These are phyloP conservation scores for Patellaria atrata DNA, from an alignment of 495 filamentous ascomycete species.

Conservation along the genomic window DNA sequence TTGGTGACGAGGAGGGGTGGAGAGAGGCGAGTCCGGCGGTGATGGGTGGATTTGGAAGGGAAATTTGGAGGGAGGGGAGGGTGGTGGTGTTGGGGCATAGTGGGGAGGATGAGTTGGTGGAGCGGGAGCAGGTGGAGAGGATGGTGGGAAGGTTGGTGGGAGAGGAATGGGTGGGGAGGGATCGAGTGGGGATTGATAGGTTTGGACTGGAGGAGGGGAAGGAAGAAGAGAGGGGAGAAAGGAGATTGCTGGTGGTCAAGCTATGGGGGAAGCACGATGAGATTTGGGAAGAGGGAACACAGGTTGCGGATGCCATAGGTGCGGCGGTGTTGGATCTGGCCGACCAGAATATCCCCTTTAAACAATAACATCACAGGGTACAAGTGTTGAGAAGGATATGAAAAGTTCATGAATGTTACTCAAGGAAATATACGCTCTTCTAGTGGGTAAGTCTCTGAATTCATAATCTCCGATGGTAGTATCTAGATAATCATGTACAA, in stretches of 20 bases:
- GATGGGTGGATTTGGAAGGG: constrained; percentile 26
- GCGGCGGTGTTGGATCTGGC: too few species aligned
- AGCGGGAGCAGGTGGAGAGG: constrained; percentile 35
- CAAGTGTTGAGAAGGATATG: too few species aligned
- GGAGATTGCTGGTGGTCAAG: constrained; percentile 22
- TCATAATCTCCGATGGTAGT: too few species aligned
- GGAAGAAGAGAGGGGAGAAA: constrained; percentile 1
- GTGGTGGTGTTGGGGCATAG: constrained; percentile 47
- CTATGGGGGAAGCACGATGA: constrained; percentile 52
- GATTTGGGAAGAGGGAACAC: constrained; percentile 37
- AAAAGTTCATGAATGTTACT: too few species aligned
- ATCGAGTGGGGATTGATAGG: constrained; percentile 18
- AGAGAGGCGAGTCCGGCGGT: constrained; percentile 35
- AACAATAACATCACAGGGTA: too few species aligned
- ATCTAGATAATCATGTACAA: too few species aligned
- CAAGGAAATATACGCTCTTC: too few species aligned
- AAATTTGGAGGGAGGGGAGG: constrained; percentile 30
- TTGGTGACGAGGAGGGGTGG: constrained; percentile 45
- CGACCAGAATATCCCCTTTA: too few species aligned
- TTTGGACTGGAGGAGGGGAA: constrained; percentile 9
- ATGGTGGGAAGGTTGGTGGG: constrained; percentile 30
- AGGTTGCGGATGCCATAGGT: constrained; percentile 38
- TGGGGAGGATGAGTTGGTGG: constrained; percentile 45
- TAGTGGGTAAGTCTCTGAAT: too few species aligned
- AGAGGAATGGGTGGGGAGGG: constrained; percentile 22